Evolutionary conservation across 2,329 filamentous ascomycete species (phyloP).

Genomic region (Xylaria sp.): DNA sequence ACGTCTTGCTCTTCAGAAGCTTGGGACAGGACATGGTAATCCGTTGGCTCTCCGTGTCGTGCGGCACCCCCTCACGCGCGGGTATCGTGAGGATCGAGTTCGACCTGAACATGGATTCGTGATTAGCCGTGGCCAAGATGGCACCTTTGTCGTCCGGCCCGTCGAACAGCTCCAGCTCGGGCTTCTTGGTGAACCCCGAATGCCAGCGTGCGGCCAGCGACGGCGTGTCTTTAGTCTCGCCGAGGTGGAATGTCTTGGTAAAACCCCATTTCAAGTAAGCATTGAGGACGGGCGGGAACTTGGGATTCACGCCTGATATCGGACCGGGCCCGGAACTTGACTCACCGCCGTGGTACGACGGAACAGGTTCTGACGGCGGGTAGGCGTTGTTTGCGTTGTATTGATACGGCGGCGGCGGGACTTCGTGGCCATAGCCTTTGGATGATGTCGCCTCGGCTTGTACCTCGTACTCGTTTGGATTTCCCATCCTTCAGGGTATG

Average conservation of each 20-base stretch:
- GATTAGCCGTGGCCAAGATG: constrained; percentile 36
- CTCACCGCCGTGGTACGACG: constrained; percentile 9
- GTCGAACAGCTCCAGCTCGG: constrained; percentile 44
- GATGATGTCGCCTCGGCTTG: constrained; percentile 9
- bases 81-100: constrained; percentile 15
- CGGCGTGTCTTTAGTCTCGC: constrained; percentile 41
- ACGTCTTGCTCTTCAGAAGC: constrained; percentile 31
- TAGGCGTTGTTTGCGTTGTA: not conserved
- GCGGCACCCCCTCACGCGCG: constrained; percentile 36
- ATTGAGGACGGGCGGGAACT: constrained; percentile 22
- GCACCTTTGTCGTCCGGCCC: constrained; percentile 39
- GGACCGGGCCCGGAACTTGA: not conserved
- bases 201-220: constrained; percentile 43
- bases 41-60: constrained; percentile 16
- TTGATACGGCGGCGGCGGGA: constrained; percentile 22
- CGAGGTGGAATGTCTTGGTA: constrained; percentile 33
- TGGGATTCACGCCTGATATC: not conserved
- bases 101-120: constrained; percentile 27
- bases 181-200: constrained; percentile 35
- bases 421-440: not conserved
- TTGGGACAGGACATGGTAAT: constrained; percentile 12
- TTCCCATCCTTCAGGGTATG: constrained; percentile 9
- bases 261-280: constrained; percentile 14
- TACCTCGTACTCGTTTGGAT: constrained; percentile 8
- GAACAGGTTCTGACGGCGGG: constrained; percentile 5